Conservation (phyloP, 202 grass and related monocot genomes). For the Bolboschoenoplectus hybrid region DNA sequence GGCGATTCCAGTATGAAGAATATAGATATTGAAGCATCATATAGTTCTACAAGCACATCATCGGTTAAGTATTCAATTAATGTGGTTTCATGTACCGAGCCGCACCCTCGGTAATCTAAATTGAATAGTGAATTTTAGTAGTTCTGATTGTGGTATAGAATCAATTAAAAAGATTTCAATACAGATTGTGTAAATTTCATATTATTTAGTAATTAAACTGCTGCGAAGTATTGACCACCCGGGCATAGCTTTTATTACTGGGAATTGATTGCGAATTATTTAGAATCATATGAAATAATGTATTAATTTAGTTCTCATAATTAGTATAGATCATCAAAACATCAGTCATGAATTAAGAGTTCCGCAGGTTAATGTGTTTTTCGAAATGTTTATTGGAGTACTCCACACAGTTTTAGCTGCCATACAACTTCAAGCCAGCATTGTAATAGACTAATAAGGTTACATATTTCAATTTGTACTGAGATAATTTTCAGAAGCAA, state of each 20-base stretch:
- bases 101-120: slow-evolving; percentile 21
- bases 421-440: too few species aligned
- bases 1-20: background rate
- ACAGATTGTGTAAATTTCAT: background rate
- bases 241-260: too few species aligned
- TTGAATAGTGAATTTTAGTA: background rate
- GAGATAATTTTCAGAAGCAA: too few species aligned
- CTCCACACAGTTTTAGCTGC: too few species aligned
- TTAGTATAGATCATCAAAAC: too few species aligned
- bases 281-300: too few species aligned
- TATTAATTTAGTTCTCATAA: too few species aligned
- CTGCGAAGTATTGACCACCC: background rate
- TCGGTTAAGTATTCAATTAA: slow-evolving; percentile 25
- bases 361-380: background rate
- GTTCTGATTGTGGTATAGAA: background rate
- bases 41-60: slow-evolving; percentile 11
- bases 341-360: too few species aligned
- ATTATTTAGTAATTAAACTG: background rate
- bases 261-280: too few species aligned
- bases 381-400: too few species aligned
- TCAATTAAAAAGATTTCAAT: background rate
- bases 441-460: too few species aligned
- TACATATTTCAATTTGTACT: too few species aligned
- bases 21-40: background rate
- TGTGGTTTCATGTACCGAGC: slow-evolving; percentile 23